phyloP scores from a whole-genome alignment of 352 stramenopile genomes.

The Phytophthora meadii region DNA sequence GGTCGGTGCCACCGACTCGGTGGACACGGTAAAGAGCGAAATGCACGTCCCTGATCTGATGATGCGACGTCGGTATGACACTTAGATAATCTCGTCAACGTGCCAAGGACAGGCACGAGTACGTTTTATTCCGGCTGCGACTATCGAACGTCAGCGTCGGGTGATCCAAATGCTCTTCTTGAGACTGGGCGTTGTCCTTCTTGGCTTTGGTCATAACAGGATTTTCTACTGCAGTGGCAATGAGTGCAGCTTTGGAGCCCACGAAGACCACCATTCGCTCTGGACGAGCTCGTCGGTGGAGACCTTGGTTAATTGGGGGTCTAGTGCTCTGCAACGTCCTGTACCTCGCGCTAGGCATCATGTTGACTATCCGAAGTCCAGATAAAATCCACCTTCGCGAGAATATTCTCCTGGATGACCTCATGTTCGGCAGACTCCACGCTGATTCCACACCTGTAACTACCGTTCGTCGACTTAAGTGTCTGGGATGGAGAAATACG shows the following conservation, averaged over 20 bases:
- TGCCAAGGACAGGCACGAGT: too few species aligned
- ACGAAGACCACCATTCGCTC: not conserved
- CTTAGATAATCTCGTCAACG: too few species aligned
- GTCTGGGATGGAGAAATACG: conserved; percentile 62
- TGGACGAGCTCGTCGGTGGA: conserved; percentile 3
- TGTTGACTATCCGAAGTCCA: not conserved
- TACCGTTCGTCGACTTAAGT: conserved; percentile 28
- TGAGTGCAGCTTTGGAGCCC: not conserved
- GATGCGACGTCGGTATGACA: too few species aligned
- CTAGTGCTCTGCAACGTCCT: conserved; percentile 5
- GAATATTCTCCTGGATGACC: conserved; percentile 4
- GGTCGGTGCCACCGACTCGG: too few species aligned
- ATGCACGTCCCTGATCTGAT: too few species aligned
- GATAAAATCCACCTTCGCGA: conserved; percentile 4
- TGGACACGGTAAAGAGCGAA: too few species aligned
- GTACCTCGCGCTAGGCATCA: conserved; percentile 5
- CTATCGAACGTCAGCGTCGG: too few species aligned
- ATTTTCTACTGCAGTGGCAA: not conserved
- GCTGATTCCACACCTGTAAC: not conserved
- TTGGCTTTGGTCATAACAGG: too few species aligned
- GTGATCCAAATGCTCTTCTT: too few species aligned
- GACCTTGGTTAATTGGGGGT: not conserved
- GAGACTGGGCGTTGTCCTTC: too few species aligned
- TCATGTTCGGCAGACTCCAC: not conserved
- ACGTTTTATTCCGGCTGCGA: too few species aligned